Evolutionary conservation across 495 filamentous ascomycete genomes (phyloP).

Genomic region (Hyaloscypha hepaticicola): DNA sequence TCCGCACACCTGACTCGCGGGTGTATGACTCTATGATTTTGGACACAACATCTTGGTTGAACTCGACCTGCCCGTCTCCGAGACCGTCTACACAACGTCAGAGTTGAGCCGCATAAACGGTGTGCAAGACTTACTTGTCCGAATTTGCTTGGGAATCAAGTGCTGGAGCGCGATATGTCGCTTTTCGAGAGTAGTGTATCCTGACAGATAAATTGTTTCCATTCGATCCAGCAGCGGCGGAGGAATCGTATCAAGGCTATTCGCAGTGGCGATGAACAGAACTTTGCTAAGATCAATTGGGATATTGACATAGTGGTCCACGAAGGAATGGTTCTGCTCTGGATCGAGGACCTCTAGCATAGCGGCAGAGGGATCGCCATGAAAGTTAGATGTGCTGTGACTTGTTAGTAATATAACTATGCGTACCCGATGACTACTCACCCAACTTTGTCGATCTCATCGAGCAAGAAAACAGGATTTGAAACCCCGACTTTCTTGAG

Average conservation of each 20-base stretch:
- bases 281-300: slow-evolving; percentile 96
- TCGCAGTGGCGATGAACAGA: slow-evolving; percentile 98
- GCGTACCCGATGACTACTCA: slow-evolving; percentile 10
- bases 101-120: slow-evolving; percentile 29
- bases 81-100: slow-evolving; percentile 60
- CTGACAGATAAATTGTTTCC: slow-evolving; percentile 89
- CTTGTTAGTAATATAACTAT: background rate
- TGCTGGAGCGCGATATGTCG: slow-evolving; percentile 91
- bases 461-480: slow-evolving; percentile 94
- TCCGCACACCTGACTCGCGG: slow-evolving; percentile 95
- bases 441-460: slow-evolving; percentile 98
- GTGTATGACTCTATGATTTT: slow-evolving; percentile 96
- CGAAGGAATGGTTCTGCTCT: slow-evolving; percentile 94
- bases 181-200: slow-evolving; percentile 99
- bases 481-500: slow-evolving; percentile 94
- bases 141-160: slow-evolving; percentile 91
- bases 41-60: slow-evolving; percentile 82
- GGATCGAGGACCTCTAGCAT: slow-evolving; percentile 99
- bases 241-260: slow-evolving; percentile 93
- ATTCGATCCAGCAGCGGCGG: slow-evolving; percentile 93
- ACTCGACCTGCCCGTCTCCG: slow-evolving; percentile 63
- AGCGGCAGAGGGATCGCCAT: slow-evolving; percentile 96
- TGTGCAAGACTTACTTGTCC: slow-evolving; percentile 37
- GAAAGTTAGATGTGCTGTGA: slow-evolving; percentile 69
- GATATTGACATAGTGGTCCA: slow-evolving; percentile 94